phyloP scores from a whole-genome alignment of 208 protist species.

The Wallacemonas sp. region DNA sequence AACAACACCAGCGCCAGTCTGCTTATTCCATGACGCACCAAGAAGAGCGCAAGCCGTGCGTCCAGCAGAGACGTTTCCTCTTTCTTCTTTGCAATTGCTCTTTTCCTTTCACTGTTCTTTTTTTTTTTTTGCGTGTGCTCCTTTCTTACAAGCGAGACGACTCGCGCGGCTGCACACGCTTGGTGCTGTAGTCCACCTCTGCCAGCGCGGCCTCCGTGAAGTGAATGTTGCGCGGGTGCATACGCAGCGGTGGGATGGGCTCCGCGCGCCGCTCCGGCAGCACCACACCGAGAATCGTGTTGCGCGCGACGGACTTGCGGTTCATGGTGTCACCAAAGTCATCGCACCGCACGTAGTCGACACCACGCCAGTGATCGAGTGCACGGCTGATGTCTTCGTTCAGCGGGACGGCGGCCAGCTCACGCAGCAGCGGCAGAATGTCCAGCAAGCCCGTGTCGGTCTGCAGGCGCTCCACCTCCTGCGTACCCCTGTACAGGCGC shows the following conservation, averaged over 20 bases:
- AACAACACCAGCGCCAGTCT: not conserved
- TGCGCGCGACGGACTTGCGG: constrained; percentile 47
- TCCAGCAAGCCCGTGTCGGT: constrained; percentile 62
- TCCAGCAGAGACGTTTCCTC: no score
- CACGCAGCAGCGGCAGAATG: constrained; percentile 71
- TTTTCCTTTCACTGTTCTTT: not conserved
- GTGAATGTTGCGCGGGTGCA: constrained; percentile 46
- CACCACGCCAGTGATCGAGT: constrained; percentile 80
- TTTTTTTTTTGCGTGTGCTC: not conserved
- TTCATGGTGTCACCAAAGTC: constrained; percentile 83
- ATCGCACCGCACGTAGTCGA: constrained; percentile 78
- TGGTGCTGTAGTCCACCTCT: constrained; percentile 33
- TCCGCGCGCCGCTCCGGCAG: constrained; percentile 29
- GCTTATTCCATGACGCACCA: no score
- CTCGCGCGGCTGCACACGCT: not conserved
- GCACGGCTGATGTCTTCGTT: constrained; percentile 55
- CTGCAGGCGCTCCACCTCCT: constrained; percentile 47
- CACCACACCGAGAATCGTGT: constrained; percentile 51
- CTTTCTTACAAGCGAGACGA: constrained; percentile 22
- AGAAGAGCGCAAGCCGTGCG: no score
- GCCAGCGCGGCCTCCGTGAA: constrained; percentile 58
- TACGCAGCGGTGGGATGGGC: constrained; percentile 55
- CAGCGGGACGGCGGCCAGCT: constrained; percentile 39
- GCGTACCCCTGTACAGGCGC: constrained; percentile 35
- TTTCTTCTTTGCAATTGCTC: no score